phyloP scores from a whole-genome alignment of 83 land plant species.

The Picea abies region DNA sequence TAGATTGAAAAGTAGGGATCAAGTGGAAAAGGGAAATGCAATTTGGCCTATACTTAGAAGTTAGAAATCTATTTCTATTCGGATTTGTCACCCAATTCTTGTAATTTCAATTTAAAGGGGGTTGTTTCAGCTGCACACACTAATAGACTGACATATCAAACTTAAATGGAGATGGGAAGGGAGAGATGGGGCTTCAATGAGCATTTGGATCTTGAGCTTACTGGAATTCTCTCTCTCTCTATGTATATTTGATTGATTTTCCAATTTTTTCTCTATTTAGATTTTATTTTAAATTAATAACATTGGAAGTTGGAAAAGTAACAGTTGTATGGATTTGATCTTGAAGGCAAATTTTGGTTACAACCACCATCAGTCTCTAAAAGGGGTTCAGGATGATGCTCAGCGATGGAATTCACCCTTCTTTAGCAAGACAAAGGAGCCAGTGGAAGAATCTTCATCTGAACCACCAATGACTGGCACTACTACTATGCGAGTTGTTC shows the following conservation, averaged over 20 bases:
- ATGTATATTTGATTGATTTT: too few species aligned
- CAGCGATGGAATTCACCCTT: neutral
- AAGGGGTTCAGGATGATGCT: slow-evolving; percentile 7
- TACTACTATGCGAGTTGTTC: neutral
- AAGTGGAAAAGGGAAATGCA: neutral
- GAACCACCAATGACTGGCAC: neutral
- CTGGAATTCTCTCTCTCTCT: neutral
- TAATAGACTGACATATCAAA: neutral
- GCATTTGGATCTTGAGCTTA: neutral
- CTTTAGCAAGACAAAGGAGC: neutral
- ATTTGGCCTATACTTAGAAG: neutral
- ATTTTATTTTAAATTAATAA: neutral
- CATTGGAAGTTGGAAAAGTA: neutral
- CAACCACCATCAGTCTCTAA: slow-evolving; percentile 7
- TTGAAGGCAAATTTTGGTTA: slow-evolving; percentile 1
- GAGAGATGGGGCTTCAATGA: neutral
- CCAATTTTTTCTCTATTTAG: too few species aligned
- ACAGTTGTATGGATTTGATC: neutral
- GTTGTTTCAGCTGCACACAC: neutral
- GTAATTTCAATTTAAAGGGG: neutral
- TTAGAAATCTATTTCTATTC: neutral
- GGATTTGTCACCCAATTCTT: neutral
- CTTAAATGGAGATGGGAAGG: neutral
- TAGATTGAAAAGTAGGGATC: neutral
- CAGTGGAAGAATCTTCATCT: neutral